Percentiles rank a stretch among this genome's conserved stretches.
phyloP scores from a whole-genome alignment of 2,329 filamentous ascomycete species.

The Exophiala sideris region DNA sequence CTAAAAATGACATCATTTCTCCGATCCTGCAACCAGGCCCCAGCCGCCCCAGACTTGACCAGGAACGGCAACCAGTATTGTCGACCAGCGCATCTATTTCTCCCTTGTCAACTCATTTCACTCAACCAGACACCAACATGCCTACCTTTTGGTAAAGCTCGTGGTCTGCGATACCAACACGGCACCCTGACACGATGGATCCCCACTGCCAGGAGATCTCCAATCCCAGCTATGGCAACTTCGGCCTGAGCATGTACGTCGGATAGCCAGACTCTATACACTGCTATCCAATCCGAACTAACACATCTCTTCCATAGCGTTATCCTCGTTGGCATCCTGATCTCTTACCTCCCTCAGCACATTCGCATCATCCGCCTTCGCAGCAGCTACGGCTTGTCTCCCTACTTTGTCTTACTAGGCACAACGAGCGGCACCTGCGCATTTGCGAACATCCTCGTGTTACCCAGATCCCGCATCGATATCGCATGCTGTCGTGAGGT shows the following conservation, averaged over 20 bases:
- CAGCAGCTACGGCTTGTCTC: conserved; percentile 90
- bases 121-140: neutral
- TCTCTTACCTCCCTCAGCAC: conserved; percentile 95
- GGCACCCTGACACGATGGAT: conserved; percentile 5
- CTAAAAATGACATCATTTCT: too few species aligned
- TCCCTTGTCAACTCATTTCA: neutral
- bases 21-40: too few species aligned
- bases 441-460: conserved; percentile 86
- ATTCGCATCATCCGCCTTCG: conserved; percentile 80
- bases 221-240: conserved; percentile 27
- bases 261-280: neutral
- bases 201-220: conserved; percentile 24
- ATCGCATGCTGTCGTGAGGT: conserved; percentile 83
- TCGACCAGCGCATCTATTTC: neutral
- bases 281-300: neutral
- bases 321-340: conserved; percentile 80
- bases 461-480: conserved; percentile 78
- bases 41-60: neutral
- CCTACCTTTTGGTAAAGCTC: too few species aligned
- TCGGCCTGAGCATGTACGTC: conserved; percentile 25
- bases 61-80: neutral
- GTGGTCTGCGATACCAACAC: neutral
- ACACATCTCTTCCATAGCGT: conserved; percentile 44
- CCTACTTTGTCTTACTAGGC: conserved; percentile 92
- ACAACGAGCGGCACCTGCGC: conserved; percentile 83